Conservation (phyloP, 1,139 yeast genomes). For the Spencermartinsiella ligniputridi region DNA sequence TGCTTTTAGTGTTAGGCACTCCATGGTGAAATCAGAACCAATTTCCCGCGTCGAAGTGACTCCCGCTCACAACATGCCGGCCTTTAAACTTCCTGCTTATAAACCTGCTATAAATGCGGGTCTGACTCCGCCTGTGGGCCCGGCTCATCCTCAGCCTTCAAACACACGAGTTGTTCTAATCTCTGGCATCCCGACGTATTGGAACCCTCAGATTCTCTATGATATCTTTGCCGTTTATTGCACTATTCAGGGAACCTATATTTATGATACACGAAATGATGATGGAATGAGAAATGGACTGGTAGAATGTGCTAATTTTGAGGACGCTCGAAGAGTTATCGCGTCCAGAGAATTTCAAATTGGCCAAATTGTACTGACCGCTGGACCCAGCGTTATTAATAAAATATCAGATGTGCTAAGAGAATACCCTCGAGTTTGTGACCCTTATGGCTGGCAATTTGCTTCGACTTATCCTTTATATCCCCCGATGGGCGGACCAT, state of each 20-base stretch:
- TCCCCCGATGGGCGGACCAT: not conserved
- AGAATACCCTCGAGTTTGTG: not conserved
- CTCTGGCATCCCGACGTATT: conserved; percentile 18
- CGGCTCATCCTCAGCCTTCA: not conserved
- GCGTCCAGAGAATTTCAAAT: not conserved
- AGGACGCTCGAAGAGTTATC: not conserved
- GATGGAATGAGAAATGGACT: conserved; percentile 15
- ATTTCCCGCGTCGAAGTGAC: not conserved
- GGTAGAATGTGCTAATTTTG: conserved; percentile 10
- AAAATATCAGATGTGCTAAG: not conserved
- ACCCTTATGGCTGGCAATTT: not conserved
- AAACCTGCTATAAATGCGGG: not conserved
- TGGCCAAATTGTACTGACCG: not conserved
- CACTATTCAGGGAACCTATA: conserved; percentile 14
- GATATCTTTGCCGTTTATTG: conserved; percentile 16
- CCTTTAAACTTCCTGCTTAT: not conserved
- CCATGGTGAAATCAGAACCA: not conserved
- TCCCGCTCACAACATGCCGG: not conserved
- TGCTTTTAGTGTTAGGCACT: not conserved
- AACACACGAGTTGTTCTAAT: conserved; percentile 11
- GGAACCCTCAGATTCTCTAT: conserved; percentile 18
- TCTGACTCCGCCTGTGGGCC: not conserved
- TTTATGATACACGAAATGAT: conserved; percentile 18
- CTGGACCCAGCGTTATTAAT: not conserved
- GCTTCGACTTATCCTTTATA: not conserved